Evolutionary conservation across 441 rosid species (phyloP).

Genomic region (Populus trichocarpa): DNA sequence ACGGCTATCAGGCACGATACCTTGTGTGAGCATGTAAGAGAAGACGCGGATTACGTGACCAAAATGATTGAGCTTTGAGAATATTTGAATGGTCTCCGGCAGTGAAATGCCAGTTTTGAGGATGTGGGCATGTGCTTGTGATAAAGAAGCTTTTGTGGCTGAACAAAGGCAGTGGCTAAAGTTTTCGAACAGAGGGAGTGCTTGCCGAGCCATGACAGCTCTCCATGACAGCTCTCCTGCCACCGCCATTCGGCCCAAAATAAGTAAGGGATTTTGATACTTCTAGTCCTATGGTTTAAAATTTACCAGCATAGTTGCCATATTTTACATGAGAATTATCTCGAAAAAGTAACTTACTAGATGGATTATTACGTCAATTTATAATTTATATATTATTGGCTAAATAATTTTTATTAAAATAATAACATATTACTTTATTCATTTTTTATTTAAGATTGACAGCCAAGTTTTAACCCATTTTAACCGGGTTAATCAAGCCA

Average conservation of each 20-base stretch:
- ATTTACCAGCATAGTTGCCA: too few species aligned
- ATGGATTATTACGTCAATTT: not conserved
- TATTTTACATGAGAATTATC: not conserved
- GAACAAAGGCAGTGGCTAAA: constrained; percentile 31
- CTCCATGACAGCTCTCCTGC: not conserved
- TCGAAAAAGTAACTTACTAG: not conserved
- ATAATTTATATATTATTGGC: not conserved
- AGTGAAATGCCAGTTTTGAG: constrained; percentile 42
- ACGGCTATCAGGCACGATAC: constrained; percentile 38
- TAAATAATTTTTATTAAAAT: too few species aligned
- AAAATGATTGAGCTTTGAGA: constrained; percentile 36
- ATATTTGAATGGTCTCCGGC: constrained; percentile 40
- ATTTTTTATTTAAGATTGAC: not conserved
- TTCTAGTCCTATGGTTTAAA: not conserved
- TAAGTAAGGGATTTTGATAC: not conserved
- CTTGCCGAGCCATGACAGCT: constrained; percentile 21
- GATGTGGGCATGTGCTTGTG: constrained; percentile 45
- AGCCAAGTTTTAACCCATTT: not conserved
- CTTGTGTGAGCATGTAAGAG: constrained; percentile 49
- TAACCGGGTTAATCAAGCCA: too few species aligned
- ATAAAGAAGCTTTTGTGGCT: constrained; percentile 27
- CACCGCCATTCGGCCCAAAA: not conserved
- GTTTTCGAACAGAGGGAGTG: constrained; percentile 33
- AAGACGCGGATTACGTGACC: constrained; percentile 35
- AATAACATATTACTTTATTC: too few species aligned